Base-by-base conservation (phyloP, 106 monocot genomes). In the Amphibolis antarctica region DNA sequence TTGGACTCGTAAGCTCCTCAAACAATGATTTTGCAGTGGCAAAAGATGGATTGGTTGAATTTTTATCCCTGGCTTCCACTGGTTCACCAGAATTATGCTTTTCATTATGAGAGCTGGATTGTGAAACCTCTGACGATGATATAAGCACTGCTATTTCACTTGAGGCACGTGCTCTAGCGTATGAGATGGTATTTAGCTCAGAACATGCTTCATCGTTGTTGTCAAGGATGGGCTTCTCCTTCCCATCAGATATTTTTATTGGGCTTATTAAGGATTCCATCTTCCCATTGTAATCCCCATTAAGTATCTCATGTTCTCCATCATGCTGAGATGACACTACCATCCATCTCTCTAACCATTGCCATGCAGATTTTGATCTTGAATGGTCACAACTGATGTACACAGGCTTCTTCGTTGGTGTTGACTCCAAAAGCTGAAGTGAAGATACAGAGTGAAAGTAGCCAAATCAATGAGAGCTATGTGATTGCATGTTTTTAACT, bases 291-390 rank as follows among this genome's bases (percentile, higher is more conserved):
- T 36, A 36, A 36, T 36, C 7, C 4, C 36, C 36, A 36, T 36
- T 36, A 7, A 36, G 7, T 2, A 2, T 36, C 36, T 7, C 36
- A 36, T 58, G 58, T 58, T 58, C 28, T 13, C 3, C 24, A 14
- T 17, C 58, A 10, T 31, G 30, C n/a, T 69, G 49, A 53, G 81
- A 81, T 20, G 70, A 48, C 27, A 77, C 30, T 61, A 68, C 55
- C 79, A 75, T 85, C 88, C 88, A 88, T 65, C 88, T 84, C 69
- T 88, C 88, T 55, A 88, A 72, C 88, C 88, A 88, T 67, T 74
- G 44, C 88, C 84, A 88, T 69, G 72, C 65, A 43, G 79, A 81
- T 69, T 85, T 71, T 43, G 76, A 47, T 47, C 54, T 82, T 55
- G 65, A 65, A 60, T 71, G 79, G 47, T 81, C 82, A 63, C 84